These are phyloP conservation scores for Nepenthes mirabilis DNA, from an alignment of 148 eudicot genomes.

Conservation along the genomic window DNA sequence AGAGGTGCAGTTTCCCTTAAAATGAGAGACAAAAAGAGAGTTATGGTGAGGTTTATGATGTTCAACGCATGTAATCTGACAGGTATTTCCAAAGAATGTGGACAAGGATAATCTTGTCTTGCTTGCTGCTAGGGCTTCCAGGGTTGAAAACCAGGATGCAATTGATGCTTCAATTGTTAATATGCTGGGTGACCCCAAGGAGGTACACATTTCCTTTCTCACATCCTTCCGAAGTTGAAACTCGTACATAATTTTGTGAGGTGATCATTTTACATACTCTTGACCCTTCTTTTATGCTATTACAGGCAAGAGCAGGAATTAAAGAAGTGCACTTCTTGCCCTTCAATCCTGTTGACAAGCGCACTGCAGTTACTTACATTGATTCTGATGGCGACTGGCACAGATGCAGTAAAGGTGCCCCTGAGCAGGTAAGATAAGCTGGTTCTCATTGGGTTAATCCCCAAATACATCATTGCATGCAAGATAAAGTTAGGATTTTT, in stretches of 20 bases:
- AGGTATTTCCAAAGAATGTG: slow-evolving; percentile 27
- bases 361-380: slow-evolving; percentile 65
- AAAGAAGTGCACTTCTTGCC: slow-evolving; percentile 68
- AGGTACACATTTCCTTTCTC: slow-evolving; percentile 20
- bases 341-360: slow-evolving; percentile 74
- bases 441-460: not conserved
- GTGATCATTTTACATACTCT: too few species aligned
- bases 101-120: slow-evolving; percentile 40
- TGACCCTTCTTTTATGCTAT: not conserved
- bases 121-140: slow-evolving; percentile 61
- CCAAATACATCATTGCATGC: not conserved
- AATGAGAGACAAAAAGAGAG: too few species aligned
- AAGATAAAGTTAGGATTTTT: too few species aligned
- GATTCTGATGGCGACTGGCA: slow-evolving; percentile 58
- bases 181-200: slow-evolving; percentile 55
- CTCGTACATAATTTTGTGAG: not conserved
- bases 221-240: not conserved
- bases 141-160: slow-evolving; percentile 74
- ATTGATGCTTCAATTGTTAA: slow-evolving; percentile 64
- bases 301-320: slow-evolving; percentile 66
- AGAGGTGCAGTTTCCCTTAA: too few species aligned
- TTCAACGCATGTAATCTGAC: not conserved
- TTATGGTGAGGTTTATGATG: too few species aligned
- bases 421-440: slow-evolving; percentile 44
- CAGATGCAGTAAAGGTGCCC: slow-evolving; percentile 78